Percentiles rank a stretch among this genome's conserved stretches.
phyloP scores from a whole-genome alignment of 2,329 filamentous ascomycete genomes.

The Bisporella sp. region DNA sequence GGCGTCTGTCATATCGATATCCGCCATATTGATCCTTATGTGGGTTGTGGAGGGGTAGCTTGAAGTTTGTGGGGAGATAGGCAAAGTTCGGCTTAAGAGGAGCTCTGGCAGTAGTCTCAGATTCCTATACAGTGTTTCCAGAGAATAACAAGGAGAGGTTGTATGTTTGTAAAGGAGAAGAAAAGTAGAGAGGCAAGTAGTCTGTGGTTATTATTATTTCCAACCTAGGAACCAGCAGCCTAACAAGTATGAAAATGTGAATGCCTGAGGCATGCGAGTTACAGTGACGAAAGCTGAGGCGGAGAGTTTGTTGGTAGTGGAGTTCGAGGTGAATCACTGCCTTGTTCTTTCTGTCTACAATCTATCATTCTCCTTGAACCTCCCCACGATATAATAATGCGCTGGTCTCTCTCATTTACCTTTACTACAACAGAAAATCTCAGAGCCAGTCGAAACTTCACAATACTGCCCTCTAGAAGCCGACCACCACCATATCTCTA shows the following conservation, averaged over 20 bases:
- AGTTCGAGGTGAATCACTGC: neutral
- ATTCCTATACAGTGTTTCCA: too few species aligned
- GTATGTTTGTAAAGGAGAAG: too few species aligned
- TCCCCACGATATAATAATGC: neutral
- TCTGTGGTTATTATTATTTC: too few species aligned
- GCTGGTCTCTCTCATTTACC: neutral
- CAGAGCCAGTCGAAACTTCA: conserved; percentile 12
- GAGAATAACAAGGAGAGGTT: too few species aligned
- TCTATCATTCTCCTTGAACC: neutral
- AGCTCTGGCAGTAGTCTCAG: too few species aligned
- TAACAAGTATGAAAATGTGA: too few species aligned
- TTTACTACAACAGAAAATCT: conserved; percentile 2
- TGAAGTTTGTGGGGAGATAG: neutral
- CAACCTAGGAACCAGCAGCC: too few species aligned
- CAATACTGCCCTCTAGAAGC: conserved; percentile 14
- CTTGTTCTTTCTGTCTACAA: neutral
- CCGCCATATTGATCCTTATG: conserved; percentile 59
- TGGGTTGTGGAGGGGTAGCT: neutral
- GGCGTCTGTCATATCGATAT: conserved; percentile 94
- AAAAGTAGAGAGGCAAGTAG: too few species aligned
- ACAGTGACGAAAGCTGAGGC: too few species aligned
- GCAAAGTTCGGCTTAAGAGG: too few species aligned
- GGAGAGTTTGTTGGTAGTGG: too few species aligned
- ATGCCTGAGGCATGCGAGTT: too few species aligned
- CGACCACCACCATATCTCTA: conserved; percentile 16